Evolutionary conservation across 192 early-diverging fungal genomes (phyloP), one percentile per base, ranked within the genome.

Genomic region (Umbelopsis isabellina): DNA sequence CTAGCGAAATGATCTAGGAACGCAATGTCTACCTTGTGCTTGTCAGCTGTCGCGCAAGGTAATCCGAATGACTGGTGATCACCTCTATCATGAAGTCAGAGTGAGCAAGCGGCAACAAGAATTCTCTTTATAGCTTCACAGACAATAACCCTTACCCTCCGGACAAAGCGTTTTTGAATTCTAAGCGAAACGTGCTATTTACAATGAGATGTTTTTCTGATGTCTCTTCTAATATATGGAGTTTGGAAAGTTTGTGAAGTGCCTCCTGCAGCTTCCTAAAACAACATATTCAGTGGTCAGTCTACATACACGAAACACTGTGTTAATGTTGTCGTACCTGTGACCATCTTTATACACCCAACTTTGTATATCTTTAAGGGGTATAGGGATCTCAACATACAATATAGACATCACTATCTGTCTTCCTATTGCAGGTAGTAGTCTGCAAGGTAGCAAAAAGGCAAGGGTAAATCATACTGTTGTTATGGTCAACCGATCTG

Each of bases 361-460:
- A 4, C 53, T 45, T n/a, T 74, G 45, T 3, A 80, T 79, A 68
- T 95, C 92, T 15, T 74, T 53, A 7, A 84, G 79, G 10, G 79
- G 49, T 12, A 95, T 86, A 20, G 90, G 83, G 0, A 75, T 51
- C 46, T 90, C 85, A 3, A 90, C 79, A 71, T 95, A 96, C 20
- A 98, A 78, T 73, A 97, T 86, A 6, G 93, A 89, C 90, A 95
- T 93, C 49, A 97, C 85, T 48, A 98, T 84, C 58, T 97, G 95
- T 73, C 92, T 92, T 37, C 91, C 91, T 4, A 97, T 81, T 35
- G 91, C 87, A 30, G 93, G 93, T 27, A 98, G 84, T 2, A 98
- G 87, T 64, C 79, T 80, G 50, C 46, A 64, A 27, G 21, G 50
- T 33, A n/a, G 20, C 12, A 46, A 23, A 46, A 47, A 64, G 21